phyloP scores from a whole-genome alignment of 805 yeast genomes.

The Metschnikowia proteae region DNA sequence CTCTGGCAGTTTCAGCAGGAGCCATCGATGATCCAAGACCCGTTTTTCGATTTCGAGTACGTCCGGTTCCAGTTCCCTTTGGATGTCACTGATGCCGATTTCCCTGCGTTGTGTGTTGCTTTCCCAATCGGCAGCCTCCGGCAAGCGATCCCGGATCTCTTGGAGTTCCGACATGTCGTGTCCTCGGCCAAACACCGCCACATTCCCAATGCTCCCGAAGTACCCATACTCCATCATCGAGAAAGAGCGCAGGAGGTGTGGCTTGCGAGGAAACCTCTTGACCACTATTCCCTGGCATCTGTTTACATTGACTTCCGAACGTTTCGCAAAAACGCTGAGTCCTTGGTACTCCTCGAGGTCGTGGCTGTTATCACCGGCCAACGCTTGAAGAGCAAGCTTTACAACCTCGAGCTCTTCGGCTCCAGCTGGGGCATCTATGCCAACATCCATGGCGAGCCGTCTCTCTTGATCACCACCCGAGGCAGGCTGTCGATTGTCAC shows the following conservation, averaged over 20 bases:
- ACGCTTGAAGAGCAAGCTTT: slow-evolving; percentile 40
- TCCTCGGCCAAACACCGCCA: not conserved
- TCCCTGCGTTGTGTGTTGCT: not conserved
- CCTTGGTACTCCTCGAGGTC: slow-evolving; percentile 51
- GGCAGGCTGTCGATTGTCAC: slow-evolving; percentile 48
- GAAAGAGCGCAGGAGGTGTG: not conserved
- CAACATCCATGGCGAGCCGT: slow-evolving; percentile 50
- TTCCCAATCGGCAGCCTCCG: not conserved
- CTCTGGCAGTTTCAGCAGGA: not conserved
- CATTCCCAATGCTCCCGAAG: not conserved
- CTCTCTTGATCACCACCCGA: slow-evolving; percentile 48
- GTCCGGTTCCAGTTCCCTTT: not conserved
- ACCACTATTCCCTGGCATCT: slow-evolving; percentile 9
- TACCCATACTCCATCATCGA: not conserved
- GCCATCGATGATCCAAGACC: not conserved
- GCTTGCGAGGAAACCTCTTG: not conserved
- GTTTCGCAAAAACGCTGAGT: slow-evolving; percentile 28
- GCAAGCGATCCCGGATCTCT: not conserved
- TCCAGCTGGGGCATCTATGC: slow-evolving; percentile 56
- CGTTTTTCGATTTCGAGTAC: slow-evolving; percentile 13
- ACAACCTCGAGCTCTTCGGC: slow-evolving; percentile 53
- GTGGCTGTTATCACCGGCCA: slow-evolving; percentile 46
- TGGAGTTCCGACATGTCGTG: not conserved
- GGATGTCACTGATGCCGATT: not conserved
- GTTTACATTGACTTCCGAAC: slow-evolving; percentile 47